A percentile compares a stretch with the other conserved stretches of the same genome.
phyloP scores from a whole-genome alignment of 495 filamentous ascomycete species.

The Penicillium maclennaniae region DNA sequence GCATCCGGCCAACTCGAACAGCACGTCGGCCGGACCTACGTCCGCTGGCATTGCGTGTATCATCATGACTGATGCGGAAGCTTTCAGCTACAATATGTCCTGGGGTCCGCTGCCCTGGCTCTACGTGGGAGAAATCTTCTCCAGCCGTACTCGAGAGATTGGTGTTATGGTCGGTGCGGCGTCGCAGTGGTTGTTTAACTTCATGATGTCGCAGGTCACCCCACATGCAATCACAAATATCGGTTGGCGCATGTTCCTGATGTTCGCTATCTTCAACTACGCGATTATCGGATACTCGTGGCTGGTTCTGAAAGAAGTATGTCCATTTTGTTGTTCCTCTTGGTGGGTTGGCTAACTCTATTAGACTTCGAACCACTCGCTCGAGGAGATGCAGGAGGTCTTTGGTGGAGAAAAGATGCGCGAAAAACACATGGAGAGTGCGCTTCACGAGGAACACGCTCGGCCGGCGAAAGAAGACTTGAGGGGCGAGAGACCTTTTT shows the following conservation, averaged over 20 bases:
- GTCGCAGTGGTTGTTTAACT: slow-evolving; percentile 56
- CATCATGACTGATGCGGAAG: slow-evolving; percentile 49
- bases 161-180: slow-evolving; percentile 45
- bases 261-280: slow-evolving; percentile 54
- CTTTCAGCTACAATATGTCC: slow-evolving; percentile 43
- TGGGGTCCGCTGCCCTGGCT: slow-evolving; percentile 35
- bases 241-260: slow-evolving; percentile 50
- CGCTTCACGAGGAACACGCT: slow-evolving; percentile 7
- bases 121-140: slow-evolving; percentile 52
- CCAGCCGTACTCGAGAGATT: slow-evolving; percentile 46
- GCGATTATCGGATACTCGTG: slow-evolving; percentile 43
- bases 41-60: slow-evolving; percentile 44
- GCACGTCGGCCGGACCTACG: slow-evolving; percentile 21
- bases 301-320: slow-evolving; percentile 45
- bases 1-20: slow-evolving; percentile 36
- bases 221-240: slow-evolving; percentile 50
- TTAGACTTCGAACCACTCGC: slow-evolving; percentile 29
- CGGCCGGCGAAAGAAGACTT: not conserved
- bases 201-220: slow-evolving; percentile 50
- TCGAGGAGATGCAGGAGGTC: slow-evolving; percentile 37
- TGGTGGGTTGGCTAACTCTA: not conserved
- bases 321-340: not conserved
- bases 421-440: slow-evolving; percentile 10
- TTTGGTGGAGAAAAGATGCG: slow-evolving; percentile 22
- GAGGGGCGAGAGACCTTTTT: not conserved